Conservation (phyloP, 371 early-diverging fungal species). For the Zopfochytrium polystomum region DNA sequence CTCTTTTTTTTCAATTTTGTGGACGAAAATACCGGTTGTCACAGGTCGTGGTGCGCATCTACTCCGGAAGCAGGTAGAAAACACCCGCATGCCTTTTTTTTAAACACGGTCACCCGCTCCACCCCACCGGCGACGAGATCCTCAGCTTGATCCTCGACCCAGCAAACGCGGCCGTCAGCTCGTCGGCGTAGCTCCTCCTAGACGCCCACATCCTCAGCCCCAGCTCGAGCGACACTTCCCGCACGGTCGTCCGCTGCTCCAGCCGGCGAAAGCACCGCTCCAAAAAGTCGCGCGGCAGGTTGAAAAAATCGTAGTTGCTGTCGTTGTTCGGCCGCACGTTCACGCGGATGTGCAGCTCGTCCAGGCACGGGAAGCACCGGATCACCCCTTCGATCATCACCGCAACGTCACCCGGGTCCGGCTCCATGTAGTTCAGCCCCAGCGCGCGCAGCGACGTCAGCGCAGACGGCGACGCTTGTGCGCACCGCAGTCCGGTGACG, state of each 20-base stretch:
- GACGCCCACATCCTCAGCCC: slow-evolving; percentile 34
- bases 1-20: too few relatives aligned
- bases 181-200: slow-evolving; percentile 28
- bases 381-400: slow-evolving; percentile 34
- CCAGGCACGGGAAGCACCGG: slow-evolving; percentile 25
- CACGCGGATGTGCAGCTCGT: slow-evolving; percentile 21
- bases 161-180: slow-evolving; percentile 23
- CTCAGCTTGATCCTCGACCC: slow-evolving; percentile 24
- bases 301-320: slow-evolving; percentile 30
- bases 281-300: slow-evolving; percentile 23
- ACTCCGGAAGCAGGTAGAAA: too few relatives aligned
- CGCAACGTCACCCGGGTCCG: slow-evolving; percentile 30
- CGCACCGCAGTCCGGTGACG: not conserved
- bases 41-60: too few relatives aligned
- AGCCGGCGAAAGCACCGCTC: slow-evolving; percentile 27
- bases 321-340: slow-evolving; percentile 25
- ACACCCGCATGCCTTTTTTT: too few relatives aligned
- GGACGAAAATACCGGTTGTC: too few relatives aligned
- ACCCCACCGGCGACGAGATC: slow-evolving; percentile 22
- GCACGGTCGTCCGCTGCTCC: slow-evolving; percentile 24
- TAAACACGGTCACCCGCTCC: slow-evolving; percentile 18
- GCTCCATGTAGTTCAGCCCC: slow-evolving; percentile 32
- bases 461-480: too few relatives aligned
- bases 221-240: slow-evolving; percentile 24
- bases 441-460: slow-evolving; percentile 10